These are phyloP conservation scores for Sphaerulina vaccinii DNA, from an alignment of 2,329 filamentous ascomycete species.

Conservation along the genomic window DNA sequence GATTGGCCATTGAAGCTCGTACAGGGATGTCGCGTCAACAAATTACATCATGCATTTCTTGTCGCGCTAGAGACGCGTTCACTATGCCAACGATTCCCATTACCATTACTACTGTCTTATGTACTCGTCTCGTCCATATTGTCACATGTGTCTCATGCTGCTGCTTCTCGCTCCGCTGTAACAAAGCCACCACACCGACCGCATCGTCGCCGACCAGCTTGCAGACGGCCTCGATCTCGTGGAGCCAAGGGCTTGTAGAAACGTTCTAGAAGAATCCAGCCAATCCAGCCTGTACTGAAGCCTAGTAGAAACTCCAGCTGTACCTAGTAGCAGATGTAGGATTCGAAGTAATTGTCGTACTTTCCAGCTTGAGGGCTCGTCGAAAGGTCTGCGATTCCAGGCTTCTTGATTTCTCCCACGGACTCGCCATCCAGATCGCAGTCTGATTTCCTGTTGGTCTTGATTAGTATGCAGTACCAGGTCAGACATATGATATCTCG, in stretches of 20 bases:
- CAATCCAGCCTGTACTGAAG: no score
- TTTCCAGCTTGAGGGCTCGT: constrained; percentile 11
- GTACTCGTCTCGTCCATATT: background rate
- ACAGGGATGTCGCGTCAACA: background rate
- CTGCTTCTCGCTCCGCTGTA: background rate
- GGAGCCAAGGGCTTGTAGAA: background rate
- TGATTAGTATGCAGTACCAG: background rate
- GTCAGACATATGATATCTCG: background rate
- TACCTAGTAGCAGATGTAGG: constrained; percentile 24
- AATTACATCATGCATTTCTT: background rate
- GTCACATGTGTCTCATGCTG: background rate
- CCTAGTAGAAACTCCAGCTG: background rate
- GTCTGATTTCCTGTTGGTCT: constrained; percentile 12
- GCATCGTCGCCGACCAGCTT: background rate
- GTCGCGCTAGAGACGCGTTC: constrained; percentile 3
- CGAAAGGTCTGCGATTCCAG: constrained; percentile 17
- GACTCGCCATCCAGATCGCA: constrained; percentile 16
- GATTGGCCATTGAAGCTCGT: background rate
- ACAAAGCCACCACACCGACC: background rate
- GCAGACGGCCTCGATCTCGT: background rate
- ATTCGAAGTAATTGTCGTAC: constrained; percentile 20
- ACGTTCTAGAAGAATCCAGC: background rate
- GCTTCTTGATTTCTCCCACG: constrained; percentile 11
- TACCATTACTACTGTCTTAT: background rate
- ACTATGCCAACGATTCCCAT: background rate